Evolutionary conservation across 805 yeast genomes (phyloP).

Genomic region (Barnettozyma sucrosica): DNA sequence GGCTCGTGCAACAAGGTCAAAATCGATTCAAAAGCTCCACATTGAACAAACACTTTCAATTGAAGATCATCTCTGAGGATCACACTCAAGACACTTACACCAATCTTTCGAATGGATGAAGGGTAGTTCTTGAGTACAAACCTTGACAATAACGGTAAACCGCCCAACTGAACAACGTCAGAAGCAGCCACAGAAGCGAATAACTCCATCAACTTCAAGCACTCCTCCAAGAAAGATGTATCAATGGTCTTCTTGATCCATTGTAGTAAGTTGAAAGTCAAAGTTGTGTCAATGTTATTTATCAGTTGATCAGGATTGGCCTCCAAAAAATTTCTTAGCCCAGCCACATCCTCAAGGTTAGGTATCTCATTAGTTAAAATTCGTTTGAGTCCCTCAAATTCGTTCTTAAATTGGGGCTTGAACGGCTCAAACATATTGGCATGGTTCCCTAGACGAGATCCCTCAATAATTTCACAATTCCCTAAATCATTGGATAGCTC

Average conservation of each 20-base stretch:
- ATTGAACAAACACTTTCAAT: slow-evolving; percentile 36
- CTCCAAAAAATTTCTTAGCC: neutral
- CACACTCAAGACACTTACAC: slow-evolving; percentile 6
- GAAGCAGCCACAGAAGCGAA: neutral
- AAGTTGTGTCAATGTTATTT: neutral
- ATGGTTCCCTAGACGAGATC: neutral
- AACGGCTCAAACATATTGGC: slow-evolving; percentile 16
- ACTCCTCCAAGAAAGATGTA: neutral
- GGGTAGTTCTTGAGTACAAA: slow-evolving; percentile 4
- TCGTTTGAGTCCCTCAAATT: neutral
- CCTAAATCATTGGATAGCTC: neutral
- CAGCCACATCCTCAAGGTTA: neutral
- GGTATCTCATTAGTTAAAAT: slow-evolving; percentile 1
- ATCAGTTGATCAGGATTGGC: neutral
- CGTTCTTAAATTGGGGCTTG: neutral
- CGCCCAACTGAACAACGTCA: slow-evolving; percentile 18
- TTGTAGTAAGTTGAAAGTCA: neutral
- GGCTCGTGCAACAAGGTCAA: slow-evolving; percentile 41
- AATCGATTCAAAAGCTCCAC: slow-evolving; percentile 39
- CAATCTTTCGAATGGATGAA: neutral
- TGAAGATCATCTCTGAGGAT: slow-evolving; percentile 29
- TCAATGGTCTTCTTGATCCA: slow-evolving; percentile 3
- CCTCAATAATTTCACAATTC: neutral
- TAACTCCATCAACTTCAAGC: slow-evolving; percentile 1
- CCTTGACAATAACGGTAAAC: slow-evolving; percentile 11